Evolutionary conservation across 2,329 filamentous ascomycete genomes (phyloP), one percentile per base, ranked within the genome.

Genomic region (Botryotinia narcissicola): DNA sequence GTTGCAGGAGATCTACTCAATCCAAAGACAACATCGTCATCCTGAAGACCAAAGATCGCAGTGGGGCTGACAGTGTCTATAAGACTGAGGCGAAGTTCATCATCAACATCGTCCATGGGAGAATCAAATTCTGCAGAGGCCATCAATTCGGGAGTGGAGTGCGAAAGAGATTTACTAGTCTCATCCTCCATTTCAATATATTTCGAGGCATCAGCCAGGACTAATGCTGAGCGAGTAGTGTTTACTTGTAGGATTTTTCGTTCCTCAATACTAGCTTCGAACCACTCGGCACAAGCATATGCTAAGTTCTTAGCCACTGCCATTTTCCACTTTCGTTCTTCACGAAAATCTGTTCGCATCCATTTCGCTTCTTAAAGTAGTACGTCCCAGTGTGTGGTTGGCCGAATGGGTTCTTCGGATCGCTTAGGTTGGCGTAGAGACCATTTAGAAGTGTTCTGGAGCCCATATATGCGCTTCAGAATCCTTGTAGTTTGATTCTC

Each of bases 331-430:
- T 97, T 97, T 59, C 94, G 87, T 82, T 98, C 96, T 82, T 98
- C 93, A 70, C 92, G 89, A 80, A 98, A 98, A 82, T 99, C 96
- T 2, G 94, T 98, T 69, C 95, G 90, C 93, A 99, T 97, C 95
- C 95, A 98, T 82, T 95, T 97, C 88, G 95, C 93, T 84, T 99
- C 95, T 77, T 94, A 89, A 46, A 99, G 84, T 72, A 98, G 82
- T 70, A 95, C 87, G 83, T 99, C 96, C 88, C 91, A 93, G 78
- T 98, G 95, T 2, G 92, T 91, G 1, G 89, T 87, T 29, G 91
- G 91, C 54, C 94, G 89, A 6, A 89, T 86, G 7, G 95, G 95
- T 82, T 99, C 96, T 2, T 90, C 87, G 57, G 91, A 93, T 73
- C 94, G 92, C 80, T 97, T 93, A 61, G 95, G 90, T 80, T 99